Percentiles rank a stretch among this genome's conserved stretches.
These are phyloP conservation scores for Chaetomium sp. DNA, from an alignment of 2,329 filamentous ascomycete genomes.

Conservation along the genomic window DNA sequence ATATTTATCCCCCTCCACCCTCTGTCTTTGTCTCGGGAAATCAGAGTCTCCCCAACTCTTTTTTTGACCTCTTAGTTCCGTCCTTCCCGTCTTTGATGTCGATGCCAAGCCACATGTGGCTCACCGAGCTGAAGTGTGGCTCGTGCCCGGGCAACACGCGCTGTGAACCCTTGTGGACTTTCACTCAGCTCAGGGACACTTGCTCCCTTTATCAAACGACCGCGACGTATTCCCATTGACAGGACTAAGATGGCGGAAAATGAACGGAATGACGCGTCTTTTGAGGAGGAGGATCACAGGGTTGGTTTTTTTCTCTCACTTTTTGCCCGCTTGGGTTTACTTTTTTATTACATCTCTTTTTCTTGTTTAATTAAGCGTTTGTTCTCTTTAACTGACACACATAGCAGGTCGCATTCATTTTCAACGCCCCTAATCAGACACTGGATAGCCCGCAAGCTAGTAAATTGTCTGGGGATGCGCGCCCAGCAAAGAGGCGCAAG, in stretches of 20 bases:
- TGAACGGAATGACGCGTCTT: conserved; percentile 13
- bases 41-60: no score
- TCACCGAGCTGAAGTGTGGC: conserved; percentile 4
- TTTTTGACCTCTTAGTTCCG: no score
- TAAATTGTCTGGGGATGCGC: conserved; percentile 17
- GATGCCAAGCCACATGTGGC: conserved; percentile 7
- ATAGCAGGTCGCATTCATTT: conserved; percentile 54
- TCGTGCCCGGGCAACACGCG: not conserved
- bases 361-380: no score
- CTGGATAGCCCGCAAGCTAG: not conserved
- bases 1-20: not conserved
- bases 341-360: not conserved
- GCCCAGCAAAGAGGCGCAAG: conserved; percentile 53
- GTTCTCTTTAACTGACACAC: not conserved
- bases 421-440: conserved; percentile 35
- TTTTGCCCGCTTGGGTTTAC: no score
- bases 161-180: not conserved
- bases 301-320: conserved; percentile 23
- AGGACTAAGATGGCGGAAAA: conserved; percentile 12
- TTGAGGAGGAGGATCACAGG: conserved; percentile 41
- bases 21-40: no score
- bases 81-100: no score
- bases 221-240: no score
- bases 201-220: no score
- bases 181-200: not conserved